phyloP scores from a whole-genome alignment of 2,329 filamentous ascomycete species.

The Ploettnerulaceae sp. region DNA sequence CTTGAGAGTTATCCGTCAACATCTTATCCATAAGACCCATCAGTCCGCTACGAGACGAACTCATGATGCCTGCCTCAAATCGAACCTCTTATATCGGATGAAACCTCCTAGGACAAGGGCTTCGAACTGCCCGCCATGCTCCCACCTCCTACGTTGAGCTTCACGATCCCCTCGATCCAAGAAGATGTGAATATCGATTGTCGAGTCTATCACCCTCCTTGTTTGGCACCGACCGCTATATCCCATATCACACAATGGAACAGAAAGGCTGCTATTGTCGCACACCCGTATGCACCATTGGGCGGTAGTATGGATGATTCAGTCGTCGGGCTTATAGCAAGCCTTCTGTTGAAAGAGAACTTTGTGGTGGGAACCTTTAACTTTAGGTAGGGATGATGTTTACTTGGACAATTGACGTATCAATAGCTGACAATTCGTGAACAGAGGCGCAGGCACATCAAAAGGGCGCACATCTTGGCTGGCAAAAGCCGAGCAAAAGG shows the following conservation, averaged over 20 bases:
- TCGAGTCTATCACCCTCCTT: conserved; percentile 70
- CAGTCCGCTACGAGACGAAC: background rate
- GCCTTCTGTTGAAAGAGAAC: conserved; percentile 57
- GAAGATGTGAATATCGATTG: conserved; percentile 74
- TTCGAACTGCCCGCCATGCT: conserved; percentile 40
- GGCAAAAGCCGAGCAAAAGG: conserved; percentile 69
- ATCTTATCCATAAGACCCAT: background rate
- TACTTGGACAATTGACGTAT: background rate
- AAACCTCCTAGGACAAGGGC: conserved; percentile 14
- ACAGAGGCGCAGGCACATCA: conserved; percentile 70
- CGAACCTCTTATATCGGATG: conserved; percentile 16
- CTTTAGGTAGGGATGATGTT: conserved; percentile 58
- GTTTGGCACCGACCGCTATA: conserved; percentile 32
- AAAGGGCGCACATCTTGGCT: conserved; percentile 84
- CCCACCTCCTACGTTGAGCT: conserved; percentile 54
- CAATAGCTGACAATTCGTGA: background rate
- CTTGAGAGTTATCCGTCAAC: background rate
- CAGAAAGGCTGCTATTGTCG: conserved; percentile 60
- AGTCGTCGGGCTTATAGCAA: conserved; percentile 62
- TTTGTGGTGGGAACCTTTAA: conserved; percentile 87
- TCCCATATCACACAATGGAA: conserved; percentile 30
- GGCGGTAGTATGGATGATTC: conserved; percentile 83
- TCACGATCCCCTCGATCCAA: conserved; percentile 80
- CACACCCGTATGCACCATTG: conserved; percentile 86
- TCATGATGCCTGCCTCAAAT: conserved; percentile 12